Evolutionary conservation across 1,284 basidiomycete genomes (phyloP).

Genomic region (Ganoderma leucocontextum): DNA sequence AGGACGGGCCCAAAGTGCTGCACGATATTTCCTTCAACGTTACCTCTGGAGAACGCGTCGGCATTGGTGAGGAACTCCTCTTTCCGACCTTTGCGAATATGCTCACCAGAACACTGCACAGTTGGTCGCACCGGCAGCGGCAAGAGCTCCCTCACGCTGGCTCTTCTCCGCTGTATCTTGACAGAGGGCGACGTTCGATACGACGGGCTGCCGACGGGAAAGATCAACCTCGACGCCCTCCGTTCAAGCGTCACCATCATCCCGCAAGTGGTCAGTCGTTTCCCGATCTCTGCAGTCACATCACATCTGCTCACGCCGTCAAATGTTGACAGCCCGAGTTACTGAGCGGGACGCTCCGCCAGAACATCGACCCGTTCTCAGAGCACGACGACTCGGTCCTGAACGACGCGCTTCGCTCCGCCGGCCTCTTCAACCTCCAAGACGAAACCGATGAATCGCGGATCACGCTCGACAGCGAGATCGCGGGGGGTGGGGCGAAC

Average conservation of each 20-base stretch:
- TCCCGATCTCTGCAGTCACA: neutral
- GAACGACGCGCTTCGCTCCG: slow-evolving; percentile 53
- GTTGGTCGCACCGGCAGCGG: slow-evolving; percentile 70
- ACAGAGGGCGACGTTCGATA: slow-evolving; percentile 54
- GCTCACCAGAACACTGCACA: slow-evolving; percentile 1
- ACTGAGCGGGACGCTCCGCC: slow-evolving; percentile 63
- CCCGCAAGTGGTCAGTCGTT: slow-evolving; percentile 41
- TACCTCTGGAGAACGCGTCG: slow-evolving; percentile 61
- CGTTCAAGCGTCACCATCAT: slow-evolving; percentile 59
- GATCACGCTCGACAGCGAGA: slow-evolving; percentile 61
- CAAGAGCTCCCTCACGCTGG: slow-evolving; percentile 51
- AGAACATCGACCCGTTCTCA: slow-evolving; percentile 78
- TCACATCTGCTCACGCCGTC: neutral
- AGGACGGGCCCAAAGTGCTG: slow-evolving; percentile 54
- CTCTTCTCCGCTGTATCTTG: slow-evolving; percentile 53
- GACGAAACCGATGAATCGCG: slow-evolving; percentile 55
- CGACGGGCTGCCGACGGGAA: slow-evolving; percentile 41
- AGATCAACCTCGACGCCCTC: slow-evolving; percentile 68
- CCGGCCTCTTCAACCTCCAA: slow-evolving; percentile 63
- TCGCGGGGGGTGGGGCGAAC: slow-evolving; percentile 70
- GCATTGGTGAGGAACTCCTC: slow-evolving; percentile 43
- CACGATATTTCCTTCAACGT: slow-evolving; percentile 58
- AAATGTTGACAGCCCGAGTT: slow-evolving; percentile 61
- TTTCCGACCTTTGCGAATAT: neutral
- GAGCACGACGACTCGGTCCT: slow-evolving; percentile 75